These are phyloP conservation scores for Bacidia gigantensis DNA, from an alignment of 495 filamentous ascomycete species.

Conservation along the genomic window DNA sequence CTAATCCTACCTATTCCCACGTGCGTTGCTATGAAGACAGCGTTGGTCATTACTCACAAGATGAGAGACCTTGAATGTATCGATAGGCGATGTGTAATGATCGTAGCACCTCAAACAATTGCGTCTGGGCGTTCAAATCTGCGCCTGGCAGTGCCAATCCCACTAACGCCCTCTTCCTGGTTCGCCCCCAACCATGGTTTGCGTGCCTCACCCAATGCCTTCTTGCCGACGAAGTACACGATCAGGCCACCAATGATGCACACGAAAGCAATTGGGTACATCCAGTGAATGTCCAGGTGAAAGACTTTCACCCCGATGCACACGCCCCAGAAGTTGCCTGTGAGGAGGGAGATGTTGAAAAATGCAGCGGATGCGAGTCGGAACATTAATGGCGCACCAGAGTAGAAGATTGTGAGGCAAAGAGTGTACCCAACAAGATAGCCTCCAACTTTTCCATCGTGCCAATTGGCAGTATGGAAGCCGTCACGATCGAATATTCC, in stretches of 20 bases:
- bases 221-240: conserved; percentile 69
- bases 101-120: background rate
- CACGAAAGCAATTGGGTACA: conserved; percentile 94
- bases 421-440: conserved; percentile 83
- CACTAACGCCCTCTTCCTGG: conserved; percentile 69
- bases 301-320: conserved; percentile 82
- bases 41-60: too few species aligned
- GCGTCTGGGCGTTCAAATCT: conserved; percentile 44
- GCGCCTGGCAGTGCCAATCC: conserved; percentile 76
- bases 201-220: conserved; percentile 67
- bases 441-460: conserved; percentile 52
- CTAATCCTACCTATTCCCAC: too few species aligned
- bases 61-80: too few species aligned
- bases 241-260: conserved; percentile 72
- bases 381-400: conserved; percentile 70
- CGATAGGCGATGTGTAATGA: too few species aligned
- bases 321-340: conserved; percentile 94
- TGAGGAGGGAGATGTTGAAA: conserved; percentile 90
- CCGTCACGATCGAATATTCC: conserved; percentile 73
- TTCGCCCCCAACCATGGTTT: conserved; percentile 89
- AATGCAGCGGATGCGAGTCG: conserved; percentile 83
- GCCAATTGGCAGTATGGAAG: conserved; percentile 54
- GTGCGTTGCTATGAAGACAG: too few species aligned
- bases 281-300: conserved; percentile 62
- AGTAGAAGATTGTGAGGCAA: conserved; percentile 72